Conservation (phyloP, 2,329 filamentous ascomycete genomes). For the Aspergillus glaucus region DNA sequence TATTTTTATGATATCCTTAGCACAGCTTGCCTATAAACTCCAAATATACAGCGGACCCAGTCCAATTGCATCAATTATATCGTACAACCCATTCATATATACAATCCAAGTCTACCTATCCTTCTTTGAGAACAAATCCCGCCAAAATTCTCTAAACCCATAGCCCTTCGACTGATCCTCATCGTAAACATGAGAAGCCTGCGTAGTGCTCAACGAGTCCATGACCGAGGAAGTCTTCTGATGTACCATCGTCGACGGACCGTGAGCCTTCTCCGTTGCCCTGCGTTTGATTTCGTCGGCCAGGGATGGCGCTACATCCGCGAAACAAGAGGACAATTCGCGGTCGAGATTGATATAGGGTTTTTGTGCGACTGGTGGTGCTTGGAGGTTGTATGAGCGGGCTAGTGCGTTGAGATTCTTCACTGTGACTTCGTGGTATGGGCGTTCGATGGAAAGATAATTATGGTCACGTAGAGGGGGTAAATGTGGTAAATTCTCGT, state of each 20-base stretch:
- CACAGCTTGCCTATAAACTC: neutral
- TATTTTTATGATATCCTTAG: slow-evolving; percentile 1
- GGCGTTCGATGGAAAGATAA: slow-evolving; percentile 66
- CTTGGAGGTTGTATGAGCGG: slow-evolving; percentile 90
- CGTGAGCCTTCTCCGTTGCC: slow-evolving; percentile 46
- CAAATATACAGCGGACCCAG: neutral
- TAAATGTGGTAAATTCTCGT: slow-evolving; percentile 33
- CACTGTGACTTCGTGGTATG: slow-evolving; percentile 72
- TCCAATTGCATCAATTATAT: slow-evolving; percentile 1
- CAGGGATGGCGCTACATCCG: slow-evolving; percentile 74
- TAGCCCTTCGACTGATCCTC: slow-evolving; percentile 65
- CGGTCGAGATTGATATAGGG: slow-evolving; percentile 80
- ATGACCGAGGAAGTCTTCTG: slow-evolving; percentile 49
- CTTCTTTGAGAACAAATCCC: slow-evolving; percentile 59
- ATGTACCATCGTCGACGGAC: slow-evolving; percentile 21
- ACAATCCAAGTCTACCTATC: slow-evolving; percentile 7
- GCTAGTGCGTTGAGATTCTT: slow-evolving; percentile 71
- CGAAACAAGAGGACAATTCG: slow-evolving; percentile 74
- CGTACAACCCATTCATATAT: slow-evolving; percentile 1
- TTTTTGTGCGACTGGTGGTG: slow-evolving; percentile 85
- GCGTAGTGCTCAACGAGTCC: slow-evolving; percentile 49
- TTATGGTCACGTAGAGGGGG: slow-evolving; percentile 68
- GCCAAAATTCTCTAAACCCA: slow-evolving; percentile 84
- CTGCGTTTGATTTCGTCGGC: slow-evolving; percentile 66
- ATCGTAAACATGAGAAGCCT: slow-evolving; percentile 61